Conservation (phyloP, 1,284 basidiomycete genomes). For the Heterobasidion parviporum region DNA sequence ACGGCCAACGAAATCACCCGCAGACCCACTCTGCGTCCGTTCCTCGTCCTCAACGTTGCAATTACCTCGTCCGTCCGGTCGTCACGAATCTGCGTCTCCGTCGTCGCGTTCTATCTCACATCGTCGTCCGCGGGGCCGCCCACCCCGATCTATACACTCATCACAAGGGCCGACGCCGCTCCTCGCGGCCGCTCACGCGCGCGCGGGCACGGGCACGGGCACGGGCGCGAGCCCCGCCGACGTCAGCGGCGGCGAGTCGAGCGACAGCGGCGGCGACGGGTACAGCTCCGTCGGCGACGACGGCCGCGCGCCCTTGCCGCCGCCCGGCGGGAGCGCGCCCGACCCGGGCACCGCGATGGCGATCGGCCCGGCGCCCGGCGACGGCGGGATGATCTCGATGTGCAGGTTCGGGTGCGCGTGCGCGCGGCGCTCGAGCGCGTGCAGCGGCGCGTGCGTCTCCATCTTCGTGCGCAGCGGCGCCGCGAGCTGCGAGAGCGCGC, state of each 20-base stretch:
- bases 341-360: background rate
- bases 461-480: constrained; percentile 21
- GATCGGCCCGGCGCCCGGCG: constrained; percentile 10
- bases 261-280: constrained; percentile 68
- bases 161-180: background rate
- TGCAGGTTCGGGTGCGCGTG: constrained; percentile 21
- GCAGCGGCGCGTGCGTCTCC: constrained; percentile 39
- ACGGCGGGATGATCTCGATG: constrained; percentile 22
- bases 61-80: too few relatives aligned
- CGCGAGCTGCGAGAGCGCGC: background rate
- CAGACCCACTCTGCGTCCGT: too few relatives aligned
- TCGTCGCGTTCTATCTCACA: background rate
- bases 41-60: too few relatives aligned
- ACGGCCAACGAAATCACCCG: too few relatives aligned
- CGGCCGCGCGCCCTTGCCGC: constrained; percentile 6
- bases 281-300: constrained; percentile 47
- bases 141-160: too few relatives aligned
- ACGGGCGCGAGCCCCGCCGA: background rate
- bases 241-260: constrained; percentile 52
- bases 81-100: background rate
- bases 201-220: constrained; percentile 3
- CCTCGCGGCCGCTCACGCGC: constrained; percentile 1
- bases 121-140: background rate
- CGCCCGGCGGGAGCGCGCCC: background rate
- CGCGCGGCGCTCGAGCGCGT: constrained; percentile 19